Evolutionary conservation across 169 alveolate genomes (phyloP), one percentile per base, ranked within the genome.

Genomic region (Plasmodium inui): DNA sequence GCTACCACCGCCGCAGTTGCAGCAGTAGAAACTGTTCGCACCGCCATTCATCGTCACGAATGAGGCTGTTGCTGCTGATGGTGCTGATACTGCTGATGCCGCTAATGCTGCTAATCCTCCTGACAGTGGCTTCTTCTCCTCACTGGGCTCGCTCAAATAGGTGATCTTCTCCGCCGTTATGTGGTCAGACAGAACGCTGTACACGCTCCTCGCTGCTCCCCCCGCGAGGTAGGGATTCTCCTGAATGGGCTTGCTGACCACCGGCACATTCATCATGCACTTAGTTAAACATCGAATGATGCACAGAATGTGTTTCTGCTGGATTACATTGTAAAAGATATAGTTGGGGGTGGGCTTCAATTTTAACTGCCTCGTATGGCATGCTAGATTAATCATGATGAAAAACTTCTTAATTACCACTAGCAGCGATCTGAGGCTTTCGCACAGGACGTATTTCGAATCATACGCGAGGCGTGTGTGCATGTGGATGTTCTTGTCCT

Each of bases 241-340:
- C 34, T 91, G 95, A 19, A 91, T 91, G n/a, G 95, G 95, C 32
- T 82, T 91, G 39, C 82, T 50, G 53, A 91, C 95, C n/a, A 91
- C 6, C 5, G 95, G 95, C 37, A 91, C 92, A 82, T 91, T 82
- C 92, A 91, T 81, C 95, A 91, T 91, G 55, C 95, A 91, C 61
- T 91, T 91, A 32, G 95, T 91, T 82, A 91, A 81, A 30, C 95
- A 81, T 32, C 95, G 34, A 46, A 91, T 91, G 34, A 91, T 91
- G 55, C 92, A 91, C 22, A 91, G 37, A 8, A 91, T 81, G 74
- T 91, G 95, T 57, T 91, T 91, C 32, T 91, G 95, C 50, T 91
- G 95, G 2, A 91, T 50, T 14, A 91, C 92, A 22, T 91, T 91
- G 44, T 76, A 91, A 39, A 81, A 91, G 8, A 82, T 72, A 53